Percentiles rank a stretch among this genome's conserved stretches.
phyloP scores from a whole-genome alignment of 371 early-diverging fungal species.

The Coemansia sp. region DNA sequence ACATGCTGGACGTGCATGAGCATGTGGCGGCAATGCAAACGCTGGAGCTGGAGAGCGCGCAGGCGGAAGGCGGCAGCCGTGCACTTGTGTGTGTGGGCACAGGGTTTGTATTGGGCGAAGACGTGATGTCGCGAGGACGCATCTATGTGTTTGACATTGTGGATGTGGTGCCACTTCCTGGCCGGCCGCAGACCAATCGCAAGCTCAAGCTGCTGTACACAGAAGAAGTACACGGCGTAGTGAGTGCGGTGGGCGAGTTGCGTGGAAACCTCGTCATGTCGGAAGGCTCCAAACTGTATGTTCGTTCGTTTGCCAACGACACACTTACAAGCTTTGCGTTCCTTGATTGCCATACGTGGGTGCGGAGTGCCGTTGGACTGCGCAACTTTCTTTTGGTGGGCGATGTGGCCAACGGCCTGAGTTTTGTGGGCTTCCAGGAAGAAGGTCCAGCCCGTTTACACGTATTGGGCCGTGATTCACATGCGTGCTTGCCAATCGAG shows the following conservation, averaged over 20 bases:
- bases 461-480: slow-evolving; percentile 83
- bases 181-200: slow-evolving; percentile 92
- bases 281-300: slow-evolving; percentile 88
- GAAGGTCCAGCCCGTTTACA: slow-evolving; percentile 75
- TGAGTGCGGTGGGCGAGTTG: slow-evolving; percentile 83
- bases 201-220: slow-evolving; percentile 81
- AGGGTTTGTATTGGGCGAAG: slow-evolving; percentile 87
- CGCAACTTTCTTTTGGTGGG: slow-evolving; percentile 92
- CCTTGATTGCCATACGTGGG: slow-evolving; percentile 91
- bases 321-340: slow-evolving; percentile 93
- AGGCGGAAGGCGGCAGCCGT: slow-evolving; percentile 83
- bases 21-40: slow-evolving; percentile 76
- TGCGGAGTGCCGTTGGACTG: slow-evolving; percentile 75
- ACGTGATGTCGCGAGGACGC: slow-evolving; percentile 86
- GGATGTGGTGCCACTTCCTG: slow-evolving; percentile 95
- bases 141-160: slow-evolving; percentile 93
- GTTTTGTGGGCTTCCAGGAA: slow-evolving; percentile 95
- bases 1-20: slow-evolving; percentile 81
- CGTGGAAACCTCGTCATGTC: slow-evolving; percentile 88
- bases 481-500: slow-evolving; percentile 66
- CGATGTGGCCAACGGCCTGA: slow-evolving; percentile 87
- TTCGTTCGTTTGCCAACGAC: slow-evolving; percentile 90
- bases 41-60: slow-evolving; percentile 83
- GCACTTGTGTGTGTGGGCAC: slow-evolving; percentile 91
- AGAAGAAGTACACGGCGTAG: slow-evolving; percentile 92